Evolutionary conservation across 108 stramenopile species (phyloP), one percentile per base, ranked within the genome.

Genomic region (Skeletonema costatum): DNA sequence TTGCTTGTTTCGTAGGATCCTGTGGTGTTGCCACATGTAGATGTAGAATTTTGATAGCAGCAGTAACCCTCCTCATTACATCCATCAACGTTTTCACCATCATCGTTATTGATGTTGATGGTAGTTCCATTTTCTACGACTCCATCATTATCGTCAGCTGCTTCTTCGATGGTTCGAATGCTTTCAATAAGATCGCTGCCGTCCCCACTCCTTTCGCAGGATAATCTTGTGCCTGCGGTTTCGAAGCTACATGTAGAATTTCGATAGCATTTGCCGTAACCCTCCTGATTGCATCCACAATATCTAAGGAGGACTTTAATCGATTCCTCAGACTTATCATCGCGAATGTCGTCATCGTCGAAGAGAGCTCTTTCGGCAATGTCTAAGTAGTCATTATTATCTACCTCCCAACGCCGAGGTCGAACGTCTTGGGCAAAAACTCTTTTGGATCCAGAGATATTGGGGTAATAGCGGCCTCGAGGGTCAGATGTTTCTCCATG

Each of bases 301-400:
- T 82, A 82, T 53, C 81, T 33, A 65, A 82, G 71, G 0, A 82
- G 70, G 11, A 82, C 81, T 63, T 75, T 46, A 30, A 82, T 42
- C n/a, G 81, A 82, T 1, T 74, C 81, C 33, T 82, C 81, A 7
- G 70, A 71, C 42, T 82, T 70, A 65, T 82, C 81, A 56, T 82
- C 81, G 32, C 74, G 74, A 48, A 81, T 74, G 16, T 72, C 62
- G 25, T 25, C 25, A 0, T 25, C 25, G 13, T 51, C 50, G 19
- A 51, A 4, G 7, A 51, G 50, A 64, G 32, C 41, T 32, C 12
- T 42, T 39, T 32, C 8, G 31, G 36, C 8, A 38, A 51, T 51
- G 19, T 51, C 50, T 51, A 3, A 51, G 17, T 19, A 51, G 4
- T 17, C 50, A 51, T 14, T 21, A 17, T 19, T 12, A 36, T 36